Percentiles rank a stretch among this genome's conserved stretches.
Evolutionary conservation across 2,329 filamentous ascomycete genomes (phyloP).

Genomic region (Coccinonectria pachysandricola): DNA sequence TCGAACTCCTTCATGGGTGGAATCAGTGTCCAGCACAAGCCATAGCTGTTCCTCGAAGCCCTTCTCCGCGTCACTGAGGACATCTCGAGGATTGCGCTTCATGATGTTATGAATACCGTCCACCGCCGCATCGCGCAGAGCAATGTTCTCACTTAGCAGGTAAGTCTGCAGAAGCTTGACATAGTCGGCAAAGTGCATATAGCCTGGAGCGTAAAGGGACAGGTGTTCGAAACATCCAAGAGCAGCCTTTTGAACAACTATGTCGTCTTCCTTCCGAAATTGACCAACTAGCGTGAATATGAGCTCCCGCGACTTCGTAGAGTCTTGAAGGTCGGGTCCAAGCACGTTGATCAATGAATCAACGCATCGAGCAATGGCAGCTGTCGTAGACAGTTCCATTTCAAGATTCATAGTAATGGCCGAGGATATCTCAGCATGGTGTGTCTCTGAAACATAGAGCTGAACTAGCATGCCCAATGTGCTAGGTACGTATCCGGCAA

Average conservation of each 20-base stretch:
- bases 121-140: slow-evolving; percentile 70
- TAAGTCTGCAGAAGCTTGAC: slow-evolving; percentile 73
- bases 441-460: slow-evolving; percentile 82
- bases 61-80: slow-evolving; percentile 62
- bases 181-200: slow-evolving; percentile 76
- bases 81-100: slow-evolving; percentile 79
- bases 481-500: slow-evolving; percentile 80
- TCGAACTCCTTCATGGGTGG: slow-evolving; percentile 67
- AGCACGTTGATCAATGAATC: slow-evolving; percentile 96
- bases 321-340: slow-evolving; percentile 88
- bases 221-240: slow-evolving; percentile 82
- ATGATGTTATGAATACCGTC: slow-evolving; percentile 90
- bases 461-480: slow-evolving; percentile 91
- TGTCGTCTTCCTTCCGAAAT: slow-evolving; percentile 66
- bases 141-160: slow-evolving; percentile 56
- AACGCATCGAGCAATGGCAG: slow-evolving; percentile 76
- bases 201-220: slow-evolving; percentile 79
- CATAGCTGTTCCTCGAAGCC: slow-evolving; percentile 87
- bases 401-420: slow-evolving; percentile 84
- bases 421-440: slow-evolving; percentile 73
- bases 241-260: slow-evolving; percentile 63
- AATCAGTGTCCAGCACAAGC: slow-evolving; percentile 72
- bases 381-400: slow-evolving; percentile 69
- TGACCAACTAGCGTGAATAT: slow-evolving; percentile 79
- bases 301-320: slow-evolving; percentile 81